These are phyloP conservation scores for Achaetomiella virescens DNA, from an alignment of 495 filamentous ascomycete species.

Conservation along the genomic window DNA sequence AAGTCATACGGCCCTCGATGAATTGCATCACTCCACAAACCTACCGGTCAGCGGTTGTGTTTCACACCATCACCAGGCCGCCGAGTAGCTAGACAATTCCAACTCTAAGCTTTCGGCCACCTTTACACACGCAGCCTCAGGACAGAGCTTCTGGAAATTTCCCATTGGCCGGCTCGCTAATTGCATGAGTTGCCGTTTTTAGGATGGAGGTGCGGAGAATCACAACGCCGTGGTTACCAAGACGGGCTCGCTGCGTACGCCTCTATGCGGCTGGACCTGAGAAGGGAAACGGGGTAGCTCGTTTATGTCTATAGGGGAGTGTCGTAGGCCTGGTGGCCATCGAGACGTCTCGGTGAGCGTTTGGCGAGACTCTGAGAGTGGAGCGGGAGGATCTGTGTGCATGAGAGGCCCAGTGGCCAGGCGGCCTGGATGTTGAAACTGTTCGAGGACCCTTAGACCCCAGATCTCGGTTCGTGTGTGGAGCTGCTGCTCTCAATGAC, in stretches of 20 bases:
- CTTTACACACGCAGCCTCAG: not conserved
- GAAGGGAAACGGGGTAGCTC: not conserved
- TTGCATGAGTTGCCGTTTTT: not conserved
- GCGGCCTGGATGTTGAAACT: too few relatives aligned
- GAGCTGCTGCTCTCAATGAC: too few relatives aligned
- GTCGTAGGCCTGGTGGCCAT: too few relatives aligned
- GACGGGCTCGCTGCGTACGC: not conserved
- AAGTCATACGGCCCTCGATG: not conserved
- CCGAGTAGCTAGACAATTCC: not conserved
- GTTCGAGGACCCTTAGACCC: too few relatives aligned
- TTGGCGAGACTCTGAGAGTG: not conserved
- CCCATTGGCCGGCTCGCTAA: not conserved
- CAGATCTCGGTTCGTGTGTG: too few relatives aligned
- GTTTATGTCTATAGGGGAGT: not conserved
- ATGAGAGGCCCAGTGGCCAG: too few relatives aligned
- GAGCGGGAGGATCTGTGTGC: not conserved
- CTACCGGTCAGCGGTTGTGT: constrained; percentile 9
- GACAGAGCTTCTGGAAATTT: not conserved
- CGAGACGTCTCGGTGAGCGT: too few relatives aligned
- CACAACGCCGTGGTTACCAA: not conserved
- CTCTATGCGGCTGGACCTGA: not conserved
- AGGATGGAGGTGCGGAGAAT: not conserved
- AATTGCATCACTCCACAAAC: not conserved
- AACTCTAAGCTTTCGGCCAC: not conserved
- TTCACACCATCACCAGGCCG: not conserved